Conservation (phyloP, 129 eudicot species). For the Escallonia rubra region DNA sequence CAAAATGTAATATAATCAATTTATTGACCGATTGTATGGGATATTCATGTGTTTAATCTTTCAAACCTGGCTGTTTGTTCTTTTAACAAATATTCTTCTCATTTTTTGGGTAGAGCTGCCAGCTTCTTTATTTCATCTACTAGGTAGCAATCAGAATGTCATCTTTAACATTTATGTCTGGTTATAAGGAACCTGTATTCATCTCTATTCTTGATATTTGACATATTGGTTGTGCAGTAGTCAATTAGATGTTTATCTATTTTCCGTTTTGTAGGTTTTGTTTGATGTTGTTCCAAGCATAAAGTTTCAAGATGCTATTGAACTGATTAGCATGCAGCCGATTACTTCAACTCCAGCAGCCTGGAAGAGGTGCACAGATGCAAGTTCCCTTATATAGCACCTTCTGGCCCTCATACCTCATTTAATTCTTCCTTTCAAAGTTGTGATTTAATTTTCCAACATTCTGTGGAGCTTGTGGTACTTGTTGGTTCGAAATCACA, state of each 20-base stretch:
- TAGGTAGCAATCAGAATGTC: not conserved
- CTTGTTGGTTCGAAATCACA: too few relatives aligned
- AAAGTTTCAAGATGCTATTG: slow-evolving; percentile 82
- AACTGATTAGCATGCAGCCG: slow-evolving; percentile 94
- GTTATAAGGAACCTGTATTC: not conserved
- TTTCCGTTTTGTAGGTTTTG: slow-evolving; percentile 49
- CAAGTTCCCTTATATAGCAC: slow-evolving; percentile 2
- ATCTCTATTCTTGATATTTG: too few relatives aligned
- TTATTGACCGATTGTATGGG: not conserved
- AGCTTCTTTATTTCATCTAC: not conserved
- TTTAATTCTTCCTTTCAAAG: not conserved
- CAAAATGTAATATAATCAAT: not conserved
- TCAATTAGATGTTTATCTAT: not conserved
- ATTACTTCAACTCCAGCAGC: slow-evolving; percentile 79
- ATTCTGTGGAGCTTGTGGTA: too few relatives aligned
- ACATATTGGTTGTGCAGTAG: too few relatives aligned
- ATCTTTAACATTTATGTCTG: not conserved
- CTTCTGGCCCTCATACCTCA: not conserved
- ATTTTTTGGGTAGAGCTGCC: not conserved
- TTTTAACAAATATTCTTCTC: not conserved
- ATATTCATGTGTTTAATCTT: not conserved
- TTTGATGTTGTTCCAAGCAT: slow-evolving; percentile 92
- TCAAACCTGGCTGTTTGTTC: not conserved
- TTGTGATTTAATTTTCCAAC: too few relatives aligned
- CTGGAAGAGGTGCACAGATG: slow-evolving; percentile 66